Percentiles rank a stretch among this genome's conserved stretches.
These are phyloP conservation scores for Xylariaceae sp. DNA, from an alignment of 2,329 filamentous ascomycete genomes.

Conservation along the genomic window DNA sequence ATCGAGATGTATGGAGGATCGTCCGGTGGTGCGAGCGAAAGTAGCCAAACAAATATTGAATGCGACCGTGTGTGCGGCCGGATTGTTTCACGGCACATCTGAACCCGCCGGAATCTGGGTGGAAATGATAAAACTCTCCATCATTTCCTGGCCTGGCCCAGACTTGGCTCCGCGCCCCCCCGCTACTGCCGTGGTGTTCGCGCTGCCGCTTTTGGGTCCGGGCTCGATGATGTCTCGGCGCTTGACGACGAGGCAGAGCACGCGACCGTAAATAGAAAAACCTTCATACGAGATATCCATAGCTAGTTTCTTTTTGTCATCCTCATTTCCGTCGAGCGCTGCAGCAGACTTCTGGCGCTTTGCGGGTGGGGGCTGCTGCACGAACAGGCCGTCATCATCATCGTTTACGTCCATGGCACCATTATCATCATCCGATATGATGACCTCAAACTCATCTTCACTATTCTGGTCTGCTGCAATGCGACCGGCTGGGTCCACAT, in stretches of 20 bases:
- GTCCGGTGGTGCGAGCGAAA: no score
- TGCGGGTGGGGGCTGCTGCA: slow-evolving; percentile 37
- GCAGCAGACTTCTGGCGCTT: slow-evolving; percentile 43
- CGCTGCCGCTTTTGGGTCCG: slow-evolving; percentile 30
- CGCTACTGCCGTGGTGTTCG: slow-evolving; percentile 26
- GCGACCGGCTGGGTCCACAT: slow-evolving; percentile 15
- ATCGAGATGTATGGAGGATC: no score
- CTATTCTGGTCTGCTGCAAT: slow-evolving; percentile 27
- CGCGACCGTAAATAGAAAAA: slow-evolving; percentile 91
- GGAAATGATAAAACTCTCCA: slow-evolving; percentile 81
- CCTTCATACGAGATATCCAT: slow-evolving; percentile 89
- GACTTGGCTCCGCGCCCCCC: slow-evolving; percentile 27
- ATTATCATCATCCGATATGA: slow-evolving; percentile 39
- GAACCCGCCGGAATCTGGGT: slow-evolving; percentile 59
- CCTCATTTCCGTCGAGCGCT: slow-evolving; percentile 35
- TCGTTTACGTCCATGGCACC: slow-evolving; percentile 29
- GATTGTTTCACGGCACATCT: slow-evolving; percentile 27
- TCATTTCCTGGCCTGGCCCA: slow-evolving; percentile 57
- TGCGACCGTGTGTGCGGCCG: no score
- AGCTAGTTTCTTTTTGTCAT: slow-evolving; percentile 87
- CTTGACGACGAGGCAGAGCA: slow-evolving; percentile 84
- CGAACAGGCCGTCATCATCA: slow-evolving; percentile 31
- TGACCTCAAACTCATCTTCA: slow-evolving; percentile 32
- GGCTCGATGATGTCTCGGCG: slow-evolving; percentile 59
- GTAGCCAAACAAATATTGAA: no score